phyloP scores from a whole-genome alignment of 2,329 filamentous ascomycete genomes.

The Alternaria gaisen region DNA sequence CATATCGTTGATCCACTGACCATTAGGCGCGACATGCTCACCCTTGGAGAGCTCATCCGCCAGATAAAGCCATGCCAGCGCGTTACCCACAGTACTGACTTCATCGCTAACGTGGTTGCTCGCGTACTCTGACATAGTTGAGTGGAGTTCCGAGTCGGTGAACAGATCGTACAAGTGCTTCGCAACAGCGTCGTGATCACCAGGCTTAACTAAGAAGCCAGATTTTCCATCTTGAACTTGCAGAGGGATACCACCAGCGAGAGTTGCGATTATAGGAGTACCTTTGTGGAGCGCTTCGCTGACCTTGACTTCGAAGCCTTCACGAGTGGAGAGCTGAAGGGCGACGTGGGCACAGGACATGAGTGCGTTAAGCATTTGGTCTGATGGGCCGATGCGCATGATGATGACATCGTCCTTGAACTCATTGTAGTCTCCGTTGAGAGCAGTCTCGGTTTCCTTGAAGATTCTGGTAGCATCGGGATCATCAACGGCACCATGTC shows the following conservation, averaged over 20 bases:
- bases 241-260: slow-evolving; percentile 80
- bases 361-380: slow-evolving; percentile 81
- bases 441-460: slow-evolving; percentile 73
- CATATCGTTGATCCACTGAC: slow-evolving; percentile 77
- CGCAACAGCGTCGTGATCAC: slow-evolving; percentile 75
- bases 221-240: slow-evolving; percentile 77
- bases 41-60: slow-evolving; percentile 71
- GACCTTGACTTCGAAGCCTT: slow-evolving; percentile 88
- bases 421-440: slow-evolving; percentile 66
- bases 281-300: slow-evolving; percentile 84
- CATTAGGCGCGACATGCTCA: slow-evolving; percentile 65
- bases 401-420: slow-evolving; percentile 69
- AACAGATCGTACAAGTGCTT: slow-evolving; percentile 72
- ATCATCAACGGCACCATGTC: slow-evolving; percentile 82
- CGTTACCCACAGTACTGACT: slow-evolving; percentile 82
- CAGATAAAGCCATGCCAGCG: slow-evolving; percentile 79
- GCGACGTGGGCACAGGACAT: slow-evolving; percentile 76
- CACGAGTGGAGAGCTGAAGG: slow-evolving; percentile 80
- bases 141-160: slow-evolving; percentile 70
- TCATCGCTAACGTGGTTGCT: slow-evolving; percentile 77
- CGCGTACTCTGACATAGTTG: slow-evolving; percentile 73
- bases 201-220: slow-evolving; percentile 76
- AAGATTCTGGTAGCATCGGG: slow-evolving; percentile 78
- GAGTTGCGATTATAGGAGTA: slow-evolving; percentile 77
- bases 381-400: slow-evolving; percentile 78